Conservation (phyloP, 176 grass and related monocot species). For the Triticum dicoccoides region DNA sequence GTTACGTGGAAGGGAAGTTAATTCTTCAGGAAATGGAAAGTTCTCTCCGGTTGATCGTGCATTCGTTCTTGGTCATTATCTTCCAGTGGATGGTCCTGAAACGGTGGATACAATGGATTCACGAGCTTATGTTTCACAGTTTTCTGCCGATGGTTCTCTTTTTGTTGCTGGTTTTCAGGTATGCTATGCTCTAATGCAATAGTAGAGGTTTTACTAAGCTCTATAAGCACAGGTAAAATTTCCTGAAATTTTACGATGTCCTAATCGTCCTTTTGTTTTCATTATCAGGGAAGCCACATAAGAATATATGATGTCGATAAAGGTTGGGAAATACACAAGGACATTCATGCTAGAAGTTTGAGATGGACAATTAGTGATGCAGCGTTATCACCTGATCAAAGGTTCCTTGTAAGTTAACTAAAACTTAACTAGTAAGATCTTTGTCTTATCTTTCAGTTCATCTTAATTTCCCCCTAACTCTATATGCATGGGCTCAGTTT, state of each 20-base stretch:
- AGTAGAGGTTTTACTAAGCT: neutral
- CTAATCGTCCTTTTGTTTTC: neutral
- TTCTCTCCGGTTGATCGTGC: constrained; percentile 66
- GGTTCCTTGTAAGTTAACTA: constrained; percentile 51
- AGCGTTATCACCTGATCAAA: constrained; percentile 67
- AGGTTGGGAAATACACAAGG: constrained; percentile 60
- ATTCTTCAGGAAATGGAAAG: constrained; percentile 51
- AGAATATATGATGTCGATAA: constrained; percentile 81
- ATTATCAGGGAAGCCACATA: constrained; percentile 65
- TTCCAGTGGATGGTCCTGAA: constrained; percentile 56
- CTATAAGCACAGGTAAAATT: constrained; percentile 1
- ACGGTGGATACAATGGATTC: constrained; percentile 55
- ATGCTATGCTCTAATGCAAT: constrained; percentile 6
- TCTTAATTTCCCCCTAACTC: neutral
- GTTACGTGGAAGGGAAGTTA: constrained; percentile 68
- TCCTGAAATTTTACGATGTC: neutral
- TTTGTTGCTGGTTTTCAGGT: constrained; percentile 84
- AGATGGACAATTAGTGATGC: constrained; percentile 91
- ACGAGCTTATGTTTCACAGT: constrained; percentile 81
- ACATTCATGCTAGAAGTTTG: constrained; percentile 74
- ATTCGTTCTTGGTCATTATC: constrained; percentile 59
- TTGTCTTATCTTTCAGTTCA: neutral
- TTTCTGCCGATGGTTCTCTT: constrained; percentile 79
- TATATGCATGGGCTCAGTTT: neutral
- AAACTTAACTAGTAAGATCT: constrained; percentile 6